phyloP scores from a whole-genome alignment of 2,329 filamentous ascomycete species.

The Tolypocladium sp. region DNA sequence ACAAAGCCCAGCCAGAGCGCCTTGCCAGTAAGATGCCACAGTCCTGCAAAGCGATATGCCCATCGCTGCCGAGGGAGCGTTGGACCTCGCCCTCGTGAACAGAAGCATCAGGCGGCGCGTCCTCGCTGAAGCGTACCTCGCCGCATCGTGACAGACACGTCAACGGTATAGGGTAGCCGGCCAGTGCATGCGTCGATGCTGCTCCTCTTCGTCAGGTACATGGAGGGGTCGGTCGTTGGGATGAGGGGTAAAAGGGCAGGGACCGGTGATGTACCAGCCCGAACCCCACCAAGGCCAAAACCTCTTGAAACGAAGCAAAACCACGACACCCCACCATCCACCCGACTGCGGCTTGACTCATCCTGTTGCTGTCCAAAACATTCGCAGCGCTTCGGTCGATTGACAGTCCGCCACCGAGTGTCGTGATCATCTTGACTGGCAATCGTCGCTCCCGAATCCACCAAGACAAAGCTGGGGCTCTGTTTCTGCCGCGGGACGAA shows the following conservation, averaged over 20 bases:
- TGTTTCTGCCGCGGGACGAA: background rate
- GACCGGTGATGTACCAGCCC: background rate
- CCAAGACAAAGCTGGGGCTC: background rate
- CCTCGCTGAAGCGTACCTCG: background rate
- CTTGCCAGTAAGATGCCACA: background rate
- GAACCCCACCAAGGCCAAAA: background rate
- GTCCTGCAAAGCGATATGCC: background rate
- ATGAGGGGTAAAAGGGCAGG: background rate
- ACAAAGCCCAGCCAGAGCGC: background rate
- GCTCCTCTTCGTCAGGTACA: background rate
- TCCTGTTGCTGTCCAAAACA: background rate
- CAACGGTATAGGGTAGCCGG: background rate
- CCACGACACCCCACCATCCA: background rate
- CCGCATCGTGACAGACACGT: background rate
- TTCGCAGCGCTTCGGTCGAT: background rate
- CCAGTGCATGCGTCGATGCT: no score
- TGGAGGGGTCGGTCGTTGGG: background rate
- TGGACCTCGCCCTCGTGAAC: background rate
- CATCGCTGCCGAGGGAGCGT: background rate
- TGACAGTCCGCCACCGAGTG: background rate
- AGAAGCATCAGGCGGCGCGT: no score
- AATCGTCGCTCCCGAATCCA: background rate
- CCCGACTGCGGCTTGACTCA: background rate
- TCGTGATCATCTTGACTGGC: background rate
- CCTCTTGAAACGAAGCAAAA: background rate